Evolutionary conservation across 805 yeast species (phyloP).

Genomic region (Barnettozyma californica): DNA sequence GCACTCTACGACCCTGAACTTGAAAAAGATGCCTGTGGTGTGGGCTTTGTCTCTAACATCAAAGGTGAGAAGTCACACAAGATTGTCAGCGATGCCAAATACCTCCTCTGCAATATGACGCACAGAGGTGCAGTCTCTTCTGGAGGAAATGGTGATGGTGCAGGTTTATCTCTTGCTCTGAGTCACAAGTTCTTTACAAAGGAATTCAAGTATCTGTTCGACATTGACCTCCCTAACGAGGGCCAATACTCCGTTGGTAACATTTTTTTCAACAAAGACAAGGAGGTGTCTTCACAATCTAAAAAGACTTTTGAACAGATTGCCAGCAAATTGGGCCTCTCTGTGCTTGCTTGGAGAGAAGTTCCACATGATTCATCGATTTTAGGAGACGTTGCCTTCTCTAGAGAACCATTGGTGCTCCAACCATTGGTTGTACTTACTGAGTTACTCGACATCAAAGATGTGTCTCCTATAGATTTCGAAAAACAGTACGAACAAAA

Average conservation of each 20-base stretch:
- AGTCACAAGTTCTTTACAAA: slow-evolving; percentile 84
- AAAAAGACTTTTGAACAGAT: slow-evolving; percentile 74
- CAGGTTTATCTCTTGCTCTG: slow-evolving; percentile 90
- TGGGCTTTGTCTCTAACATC: slow-evolving; percentile 93
- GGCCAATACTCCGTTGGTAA: slow-evolving; percentile 97
- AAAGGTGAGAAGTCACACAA: slow-evolving; percentile 86
- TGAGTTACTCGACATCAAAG: slow-evolving; percentile 36
- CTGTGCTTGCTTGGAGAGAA: slow-evolving; percentile 89
- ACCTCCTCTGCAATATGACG: slow-evolving; percentile 92
- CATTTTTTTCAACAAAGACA: slow-evolving; percentile 85
- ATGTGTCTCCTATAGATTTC: slow-evolving; percentile 45
- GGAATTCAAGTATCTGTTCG: slow-evolving; percentile 72
- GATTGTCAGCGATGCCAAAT: slow-evolving; percentile 85
- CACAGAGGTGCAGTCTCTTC: slow-evolving; percentile 98
- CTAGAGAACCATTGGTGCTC: slow-evolving; percentile 84
- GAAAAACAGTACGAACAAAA: slow-evolving; percentile 49
- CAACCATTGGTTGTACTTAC: slow-evolving; percentile 88
- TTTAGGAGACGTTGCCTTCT: slow-evolving; percentile 89
- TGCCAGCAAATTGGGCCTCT: slow-evolving; percentile 69
- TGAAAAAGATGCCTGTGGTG: slow-evolving; percentile 98
- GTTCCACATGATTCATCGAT: slow-evolving; percentile 95
- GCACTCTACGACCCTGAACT: slow-evolving; percentile 91
- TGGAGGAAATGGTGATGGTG: slow-evolving; percentile 98
- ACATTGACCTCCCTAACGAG: slow-evolving; percentile 61
- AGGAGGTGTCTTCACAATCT: slow-evolving; percentile 60